Conservation (phyloP, 139 green algal genomes). For the Zygnema cylindricum region DNA sequence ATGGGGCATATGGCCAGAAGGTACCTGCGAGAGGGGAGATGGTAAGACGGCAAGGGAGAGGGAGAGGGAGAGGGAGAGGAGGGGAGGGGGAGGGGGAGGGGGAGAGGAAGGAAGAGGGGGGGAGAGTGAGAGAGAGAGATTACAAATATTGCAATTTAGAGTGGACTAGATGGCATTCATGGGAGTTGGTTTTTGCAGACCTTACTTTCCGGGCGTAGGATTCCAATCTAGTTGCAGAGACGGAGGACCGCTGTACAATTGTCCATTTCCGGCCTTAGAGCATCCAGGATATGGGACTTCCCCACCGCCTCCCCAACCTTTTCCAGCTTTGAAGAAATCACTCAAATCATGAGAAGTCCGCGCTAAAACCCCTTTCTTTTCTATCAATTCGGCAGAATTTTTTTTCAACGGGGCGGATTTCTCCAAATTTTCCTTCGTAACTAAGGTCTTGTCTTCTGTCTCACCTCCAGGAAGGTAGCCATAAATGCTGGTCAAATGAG, state of each 20-base stretch:
- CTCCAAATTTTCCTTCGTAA: background rate
- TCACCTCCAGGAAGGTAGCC: background rate
- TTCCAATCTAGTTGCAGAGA: background rate
- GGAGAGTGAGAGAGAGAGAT: background rate
- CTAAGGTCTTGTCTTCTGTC: background rate
- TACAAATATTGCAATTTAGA: background rate
- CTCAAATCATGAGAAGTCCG: background rate
- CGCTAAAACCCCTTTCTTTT: background rate
- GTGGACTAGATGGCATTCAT: background rate
- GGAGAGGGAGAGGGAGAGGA: too few relatives aligned
- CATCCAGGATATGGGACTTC: background rate
- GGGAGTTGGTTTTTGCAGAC: background rate
- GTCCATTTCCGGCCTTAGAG: background rate
- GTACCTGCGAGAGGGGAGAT: background rate
- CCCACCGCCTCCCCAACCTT: background rate
- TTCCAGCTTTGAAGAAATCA: background rate
- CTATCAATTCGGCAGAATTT: background rate
- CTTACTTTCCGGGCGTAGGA: background rate
- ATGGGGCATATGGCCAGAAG: constrained; percentile 6
- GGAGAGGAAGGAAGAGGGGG: too few relatives aligned
- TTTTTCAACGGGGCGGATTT: background rate
- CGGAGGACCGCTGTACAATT: background rate
- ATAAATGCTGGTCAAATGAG: background rate
- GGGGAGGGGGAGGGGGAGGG: too few relatives aligned
- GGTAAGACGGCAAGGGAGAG: background rate